Conservation (phyloP, 805 yeast species). For the Nakazawaea molendinolei region DNA sequence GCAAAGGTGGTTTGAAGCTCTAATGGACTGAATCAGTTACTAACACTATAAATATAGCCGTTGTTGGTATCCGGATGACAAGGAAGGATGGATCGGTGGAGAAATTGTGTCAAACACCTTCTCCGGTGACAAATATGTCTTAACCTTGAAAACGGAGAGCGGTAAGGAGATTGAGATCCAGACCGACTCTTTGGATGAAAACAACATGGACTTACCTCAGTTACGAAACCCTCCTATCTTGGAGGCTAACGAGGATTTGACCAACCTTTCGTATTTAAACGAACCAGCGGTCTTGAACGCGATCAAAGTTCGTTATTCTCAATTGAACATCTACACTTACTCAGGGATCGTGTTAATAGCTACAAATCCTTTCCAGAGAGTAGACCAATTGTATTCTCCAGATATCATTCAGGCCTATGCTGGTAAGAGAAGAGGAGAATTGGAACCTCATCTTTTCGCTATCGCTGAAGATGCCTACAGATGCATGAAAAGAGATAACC, state of each 20-base stretch:
- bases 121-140: constrained; percentile 35
- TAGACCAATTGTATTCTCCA: constrained; percentile 84
- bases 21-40: not conserved
- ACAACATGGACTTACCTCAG: constrained; percentile 59
- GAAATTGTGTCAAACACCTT: constrained; percentile 41
- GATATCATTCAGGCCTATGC: constrained; percentile 94
- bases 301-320: constrained; percentile 81
- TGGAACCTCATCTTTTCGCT: constrained; percentile 95
- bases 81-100: constrained; percentile 71
- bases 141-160: constrained; percentile 49
- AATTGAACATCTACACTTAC: constrained; percentile 87
- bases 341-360: constrained; percentile 97
- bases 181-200: constrained; percentile 41
- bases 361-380: constrained; percentile 89
- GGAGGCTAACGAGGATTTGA: constrained; percentile 92
- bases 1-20: not conserved
- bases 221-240: constrained; percentile 86
- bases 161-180: constrained; percentile 42
- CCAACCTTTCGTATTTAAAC: constrained; percentile 84
- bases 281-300: constrained; percentile 97
- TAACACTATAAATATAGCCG: constrained; percentile 39
- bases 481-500: constrained; percentile 79
- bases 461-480: constrained; percentile 97
- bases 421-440: constrained; percentile 87
- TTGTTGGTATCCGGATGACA: constrained; percentile 77